Percentiles rank a stretch among this genome's conserved stretches.
phyloP scores from a whole-genome alignment of 495 filamentous ascomycete species.

The Penicillium cataractarum region DNA sequence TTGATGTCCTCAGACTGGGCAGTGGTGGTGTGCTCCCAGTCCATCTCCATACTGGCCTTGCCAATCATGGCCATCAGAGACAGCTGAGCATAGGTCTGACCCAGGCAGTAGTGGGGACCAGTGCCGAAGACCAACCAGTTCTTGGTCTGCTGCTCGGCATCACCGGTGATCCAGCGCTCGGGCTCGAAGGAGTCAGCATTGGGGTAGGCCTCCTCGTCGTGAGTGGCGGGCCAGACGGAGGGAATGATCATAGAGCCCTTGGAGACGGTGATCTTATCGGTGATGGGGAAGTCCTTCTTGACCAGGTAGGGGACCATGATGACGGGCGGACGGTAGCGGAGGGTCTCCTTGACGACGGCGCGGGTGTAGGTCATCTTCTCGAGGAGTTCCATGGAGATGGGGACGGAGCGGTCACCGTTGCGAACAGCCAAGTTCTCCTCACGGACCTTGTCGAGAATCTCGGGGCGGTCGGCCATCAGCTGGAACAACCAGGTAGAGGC shows the following conservation, averaged over 20 bases:
- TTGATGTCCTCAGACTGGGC: constrained; percentile 88
- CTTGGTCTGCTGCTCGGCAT: constrained; percentile 89
- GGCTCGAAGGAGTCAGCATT: constrained; percentile 85
- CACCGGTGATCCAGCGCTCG: constrained; percentile 89
- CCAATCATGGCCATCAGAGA: constrained; percentile 92
- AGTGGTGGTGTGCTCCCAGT: constrained; percentile 90
- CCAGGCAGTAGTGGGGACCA: constrained; percentile 95
- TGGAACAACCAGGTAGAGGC: constrained; percentile 96
- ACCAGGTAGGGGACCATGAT: constrained; percentile 96
- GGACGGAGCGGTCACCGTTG: constrained; percentile 72
- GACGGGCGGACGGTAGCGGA: constrained; percentile 95
- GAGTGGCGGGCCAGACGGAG: constrained; percentile 84
- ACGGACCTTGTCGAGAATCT: constrained; percentile 85
- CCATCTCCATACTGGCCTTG: constrained; percentile 86
- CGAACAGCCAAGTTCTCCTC: constrained; percentile 85
- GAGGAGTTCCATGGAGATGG: constrained; percentile 78
- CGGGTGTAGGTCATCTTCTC: constrained; percentile 90
- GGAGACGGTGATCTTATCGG: constrained; percentile 81
- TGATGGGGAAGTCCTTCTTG: constrained; percentile 96
- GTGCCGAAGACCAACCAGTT: constrained; percentile 98
- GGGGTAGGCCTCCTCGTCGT: constrained; percentile 91
- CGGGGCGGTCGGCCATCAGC: constrained; percentile 89
- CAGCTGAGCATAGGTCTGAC: constrained; percentile 88
- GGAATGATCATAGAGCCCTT: constrained; percentile 97
- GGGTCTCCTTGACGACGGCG: constrained; percentile 88